Base-by-base conservation (phyloP, 2,329 filamentous ascomycete genomes). In the Hirsutella rhossiliensis region DNA sequence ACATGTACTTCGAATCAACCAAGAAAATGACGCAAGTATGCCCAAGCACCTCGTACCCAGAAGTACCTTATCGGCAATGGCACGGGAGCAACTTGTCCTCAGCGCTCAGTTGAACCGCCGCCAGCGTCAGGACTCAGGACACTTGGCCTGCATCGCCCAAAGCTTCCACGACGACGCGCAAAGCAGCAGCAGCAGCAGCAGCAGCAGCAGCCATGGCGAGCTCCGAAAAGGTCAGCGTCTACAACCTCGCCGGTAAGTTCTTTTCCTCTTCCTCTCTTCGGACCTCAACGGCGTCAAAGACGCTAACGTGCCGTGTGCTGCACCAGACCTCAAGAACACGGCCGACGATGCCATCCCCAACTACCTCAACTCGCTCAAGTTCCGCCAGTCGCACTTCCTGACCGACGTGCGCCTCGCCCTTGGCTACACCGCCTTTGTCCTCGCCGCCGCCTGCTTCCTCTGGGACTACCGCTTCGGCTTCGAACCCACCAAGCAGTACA, bases 381-480 rank as follows among this genome's bases (percentile, higher is more conserved):
- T 96, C 72, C 76, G 69, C 50, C 88, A 94, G 65, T 81, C 84
- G 50, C 83, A 97, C 67, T 74, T 66, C 46, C 80, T 92, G 40
- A 79, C 81, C 55, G 89, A 97, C 58, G 76, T 94, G 40, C 86
- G 87, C 43, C 80, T 98, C 39, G 74, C 71, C 1, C 72, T 98
- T 9, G 92, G 92, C 50, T 97, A 94, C 66, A 65, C 72, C 18
- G 85, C 88, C 48, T 88, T 97, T 56, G 62, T 74, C 47, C 80
- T 96, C 49, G 83, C 87, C 17, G 89, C 75, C 19, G 83, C 79
- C 48, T 88, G 87, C 55, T 97, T 97, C 71, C 80, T 78, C 49
- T 89, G 87, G 68, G 92, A 98, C 73, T 94, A 87, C 69, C 87
- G 86, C 59, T 72, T 88, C 40, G 90, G 89, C 54, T 97, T 92